Conservation (phyloP, 2,329 filamentous ascomycete species). For the Phyllosticta citrichinensis region DNA sequence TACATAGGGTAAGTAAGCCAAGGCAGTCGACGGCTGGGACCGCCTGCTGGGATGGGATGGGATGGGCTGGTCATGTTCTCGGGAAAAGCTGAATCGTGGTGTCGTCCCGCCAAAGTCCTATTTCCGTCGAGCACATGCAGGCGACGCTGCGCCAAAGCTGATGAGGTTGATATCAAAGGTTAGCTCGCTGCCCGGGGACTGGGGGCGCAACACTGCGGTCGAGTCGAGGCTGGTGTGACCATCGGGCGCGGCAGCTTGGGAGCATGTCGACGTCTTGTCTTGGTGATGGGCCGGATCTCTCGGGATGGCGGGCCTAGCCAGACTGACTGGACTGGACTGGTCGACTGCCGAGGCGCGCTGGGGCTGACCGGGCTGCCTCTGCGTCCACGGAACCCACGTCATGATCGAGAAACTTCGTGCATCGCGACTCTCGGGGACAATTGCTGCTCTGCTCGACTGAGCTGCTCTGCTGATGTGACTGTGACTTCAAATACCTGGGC, state of each 20-base stretch:
- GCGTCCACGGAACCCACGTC: background rate
- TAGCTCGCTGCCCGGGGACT: background rate
- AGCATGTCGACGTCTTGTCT: background rate
- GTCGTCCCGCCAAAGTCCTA: background rate
- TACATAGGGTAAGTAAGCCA: background rate
- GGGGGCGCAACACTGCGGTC: background rate
- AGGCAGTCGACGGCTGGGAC: background rate
- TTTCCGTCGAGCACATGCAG: background rate
- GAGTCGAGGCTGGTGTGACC: background rate
- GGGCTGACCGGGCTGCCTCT: background rate
- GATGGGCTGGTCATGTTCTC: background rate
- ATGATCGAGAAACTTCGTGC: slow-evolving; percentile 6
- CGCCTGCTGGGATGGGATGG: background rate
- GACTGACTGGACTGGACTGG: background rate
- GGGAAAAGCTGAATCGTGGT: background rate
- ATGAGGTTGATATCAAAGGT: background rate
- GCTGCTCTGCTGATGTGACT: background rate
- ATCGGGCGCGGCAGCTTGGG: background rate
- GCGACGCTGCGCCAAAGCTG: background rate
- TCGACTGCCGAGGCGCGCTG: background rate
- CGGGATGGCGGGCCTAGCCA: background rate
- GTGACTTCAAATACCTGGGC: background rate
- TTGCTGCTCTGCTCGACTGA: background rate
- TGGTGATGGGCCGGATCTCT: background rate
- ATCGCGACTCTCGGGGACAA: background rate